Evolutionary conservation across 2,329 filamentous ascomycete species (phyloP), one percentile per base, ranked within the genome.

Genomic region (Pestalotiopsis sp.): DNA sequence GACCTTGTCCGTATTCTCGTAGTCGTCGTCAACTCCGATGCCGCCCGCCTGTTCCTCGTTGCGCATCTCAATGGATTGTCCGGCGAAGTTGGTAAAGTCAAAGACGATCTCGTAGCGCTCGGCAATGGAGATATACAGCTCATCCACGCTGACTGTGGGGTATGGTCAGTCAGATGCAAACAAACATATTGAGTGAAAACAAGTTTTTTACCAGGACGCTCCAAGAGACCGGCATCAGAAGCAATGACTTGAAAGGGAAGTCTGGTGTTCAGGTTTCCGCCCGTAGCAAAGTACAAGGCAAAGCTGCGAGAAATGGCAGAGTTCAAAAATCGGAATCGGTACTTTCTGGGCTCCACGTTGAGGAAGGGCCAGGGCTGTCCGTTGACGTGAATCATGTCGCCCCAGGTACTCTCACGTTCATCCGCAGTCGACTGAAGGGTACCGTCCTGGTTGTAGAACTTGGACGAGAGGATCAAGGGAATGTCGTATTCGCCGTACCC

Each of bases 41-140:
- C 79, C 78, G n/a, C 78, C 68, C 5, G 76, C 70, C 72, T 80
- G 80, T 31, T 71, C 66, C 5, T 76, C 70, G 72, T 80, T 80
- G 17, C 76, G 75, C 4, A 81, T 72, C 20, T 79, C 78, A 68
- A 89, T 75, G 70, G 85, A 86, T 74, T 87, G 79, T 56, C 85
- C 85, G 2, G 79, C 79, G 70, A 80, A 85, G 2, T 75, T 69
- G 14, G 83, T 76, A 72, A 90, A 90, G 76, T 90, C 87, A 66
- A 90, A 76, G 17, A 89, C 79, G 20, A 89, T 78, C 72, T 90
- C 88, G 72, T 86, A 90, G 4, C 88, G 82, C 73, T 90, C 87
- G 6, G 86, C 88, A 79, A 87, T 87, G 4, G 86, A 79, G 52
- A 89, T 78, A 38, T 81, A 79, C 4, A 88, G 72, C 17, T 78